A percentile compares a stretch with the other conserved stretches of the same genome.
Conservation (phyloP, 345 rosid species). For the Brassica cretica region DNA sequence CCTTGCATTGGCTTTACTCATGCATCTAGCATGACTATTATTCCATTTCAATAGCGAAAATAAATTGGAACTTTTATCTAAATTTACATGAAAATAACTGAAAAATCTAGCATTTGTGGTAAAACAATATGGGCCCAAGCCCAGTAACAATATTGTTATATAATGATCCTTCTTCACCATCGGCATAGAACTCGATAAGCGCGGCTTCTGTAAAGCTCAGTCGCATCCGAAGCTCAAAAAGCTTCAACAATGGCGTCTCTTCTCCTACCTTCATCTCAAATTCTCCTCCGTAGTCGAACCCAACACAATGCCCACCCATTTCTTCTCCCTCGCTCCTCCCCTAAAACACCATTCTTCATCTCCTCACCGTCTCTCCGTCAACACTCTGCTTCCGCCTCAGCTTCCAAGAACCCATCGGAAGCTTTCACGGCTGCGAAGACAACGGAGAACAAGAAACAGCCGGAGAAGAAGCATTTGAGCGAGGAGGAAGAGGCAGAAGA, state of each 20-base stretch:
- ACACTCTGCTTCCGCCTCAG: neutral
- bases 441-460: conserved; percentile 29
- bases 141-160: neutral
- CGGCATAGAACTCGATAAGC: neutral
- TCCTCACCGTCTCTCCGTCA: neutral
- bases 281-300: neutral
- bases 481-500: conserved; percentile 49
- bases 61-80: neutral
- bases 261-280: neutral
- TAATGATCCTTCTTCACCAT: neutral
- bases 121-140: neutral
- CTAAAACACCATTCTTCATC: neutral
- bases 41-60: neutral
- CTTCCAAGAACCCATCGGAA: conserved; percentile 25
- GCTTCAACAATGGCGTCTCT: neutral
- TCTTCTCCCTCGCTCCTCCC: neutral
- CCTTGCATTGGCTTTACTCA: neutral
- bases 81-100: neutral
- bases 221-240: neutral
- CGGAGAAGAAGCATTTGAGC: conserved; percentile 19
- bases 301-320: neutral
- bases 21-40: neutral
- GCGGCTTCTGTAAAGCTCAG: neutral
- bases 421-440: neutral
- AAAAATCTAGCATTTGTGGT: neutral